These are phyloP conservation scores for Chloranthus sessilifolius DNA, from an alignment of 164 flowering plant genomes.

Conservation along the genomic window DNA sequence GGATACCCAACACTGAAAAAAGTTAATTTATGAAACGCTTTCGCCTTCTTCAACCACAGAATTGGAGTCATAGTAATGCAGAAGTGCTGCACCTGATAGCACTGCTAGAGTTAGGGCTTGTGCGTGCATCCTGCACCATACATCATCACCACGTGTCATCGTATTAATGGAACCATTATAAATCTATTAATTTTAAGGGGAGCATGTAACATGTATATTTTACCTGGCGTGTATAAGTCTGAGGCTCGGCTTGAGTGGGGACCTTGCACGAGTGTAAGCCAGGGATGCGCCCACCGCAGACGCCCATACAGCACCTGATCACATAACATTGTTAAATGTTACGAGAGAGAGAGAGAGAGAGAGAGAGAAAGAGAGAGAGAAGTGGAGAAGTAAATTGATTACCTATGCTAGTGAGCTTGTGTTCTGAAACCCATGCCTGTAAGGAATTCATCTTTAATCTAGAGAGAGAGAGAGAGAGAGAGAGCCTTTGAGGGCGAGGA, in stretches of 20 bases:
- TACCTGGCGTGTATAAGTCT: conserved; percentile 90
- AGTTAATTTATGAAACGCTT: no score
- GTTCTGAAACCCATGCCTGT: conserved; percentile 62
- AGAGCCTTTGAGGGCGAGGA: conserved; percentile 5
- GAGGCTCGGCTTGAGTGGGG: conserved; percentile 66
- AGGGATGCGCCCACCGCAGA: conserved; percentile 65
- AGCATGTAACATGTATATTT: neutral
- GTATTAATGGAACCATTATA: no score
- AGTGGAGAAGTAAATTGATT: neutral
- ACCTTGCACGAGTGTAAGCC: conserved; percentile 33
- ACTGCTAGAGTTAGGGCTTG: conserved; percentile 80
- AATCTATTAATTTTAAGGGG: no score
- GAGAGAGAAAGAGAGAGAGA: neutral
- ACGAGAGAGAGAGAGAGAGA: neutral
- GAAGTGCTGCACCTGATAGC: conserved; percentile 62
- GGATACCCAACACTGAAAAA: no score
- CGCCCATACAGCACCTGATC: conserved; percentile 68
- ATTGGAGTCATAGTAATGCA: conserved; percentile 54
- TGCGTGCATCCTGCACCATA: conserved; percentile 70
- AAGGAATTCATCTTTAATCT: conserved; percentile 40
- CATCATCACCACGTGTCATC: neutral
- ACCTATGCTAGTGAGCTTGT: conserved; percentile 88
- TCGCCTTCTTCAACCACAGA: conserved; percentile 8
- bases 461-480: neutral
- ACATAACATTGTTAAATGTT: neutral